phyloP scores from a whole-genome alignment of 768 basidiomycete genomes.

The Collybiopsis luxurians region DNA sequence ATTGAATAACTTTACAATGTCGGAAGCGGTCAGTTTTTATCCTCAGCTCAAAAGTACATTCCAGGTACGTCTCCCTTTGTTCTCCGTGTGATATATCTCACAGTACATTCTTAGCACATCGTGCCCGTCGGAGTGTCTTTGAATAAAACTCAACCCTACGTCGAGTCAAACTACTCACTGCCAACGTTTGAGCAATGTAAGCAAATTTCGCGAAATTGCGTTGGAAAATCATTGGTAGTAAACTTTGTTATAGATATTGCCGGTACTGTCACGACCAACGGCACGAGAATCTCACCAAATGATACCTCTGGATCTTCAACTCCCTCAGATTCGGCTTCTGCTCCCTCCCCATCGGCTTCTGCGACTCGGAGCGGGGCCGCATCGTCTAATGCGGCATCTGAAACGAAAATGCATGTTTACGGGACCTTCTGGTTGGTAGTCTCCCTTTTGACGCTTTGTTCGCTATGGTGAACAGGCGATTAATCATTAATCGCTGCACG shows the following conservation, averaged over 20 bases:
- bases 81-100: not conserved
- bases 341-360: too few species aligned
- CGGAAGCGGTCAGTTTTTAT: constrained; percentile 54
- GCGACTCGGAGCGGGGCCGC: too few species aligned
- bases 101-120: constrained; percentile 29
- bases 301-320: not conserved
- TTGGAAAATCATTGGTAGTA: too few species aligned
- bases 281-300: not conserved
- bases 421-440: too few species aligned
- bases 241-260: constrained; percentile 2
- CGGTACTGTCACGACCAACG: not conserved
- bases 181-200: constrained; percentile 48
- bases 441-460: too few species aligned
- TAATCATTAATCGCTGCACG: too few species aligned
- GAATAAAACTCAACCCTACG: constrained; percentile 52
- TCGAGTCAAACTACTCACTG: constrained; percentile 40
- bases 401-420: too few species aligned
- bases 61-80: constrained; percentile 26
- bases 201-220: constrained; percentile 11
- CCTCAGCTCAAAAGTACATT: constrained; percentile 43
- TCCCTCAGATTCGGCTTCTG: not conserved
- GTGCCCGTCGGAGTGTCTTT: constrained; percentile 52
- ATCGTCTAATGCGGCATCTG: too few species aligned
- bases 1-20: constrained; percentile 60
- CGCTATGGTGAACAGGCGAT: too few species aligned